phyloP scores from a whole-genome alignment of 2,329 filamentous ascomycete genomes.

The Cladosporium velox region DNA sequence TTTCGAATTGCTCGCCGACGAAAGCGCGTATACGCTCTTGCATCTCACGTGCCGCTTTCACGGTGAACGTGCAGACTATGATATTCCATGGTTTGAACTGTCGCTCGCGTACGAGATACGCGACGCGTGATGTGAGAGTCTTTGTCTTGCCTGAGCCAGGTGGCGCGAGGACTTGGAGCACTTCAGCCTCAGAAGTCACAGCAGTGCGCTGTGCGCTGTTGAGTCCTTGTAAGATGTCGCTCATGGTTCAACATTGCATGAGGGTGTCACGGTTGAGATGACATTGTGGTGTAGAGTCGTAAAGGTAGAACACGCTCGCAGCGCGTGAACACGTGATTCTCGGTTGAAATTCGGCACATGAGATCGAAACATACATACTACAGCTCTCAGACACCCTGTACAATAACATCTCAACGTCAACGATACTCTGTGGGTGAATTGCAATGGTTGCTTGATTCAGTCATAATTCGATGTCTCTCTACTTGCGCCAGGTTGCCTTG shows the following conservation, averaged over 20 bases:
- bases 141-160: slow-evolving; percentile 87
- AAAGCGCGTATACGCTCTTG: slow-evolving; percentile 77
- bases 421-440: not conserved
- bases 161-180: slow-evolving; percentile 63
- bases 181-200: slow-evolving; percentile 62
- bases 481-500: not conserved
- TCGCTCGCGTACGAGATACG: slow-evolving; percentile 75
- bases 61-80: slow-evolving; percentile 94
- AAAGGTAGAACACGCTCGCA: not conserved
- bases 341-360: not conserved
- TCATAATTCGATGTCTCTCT: not conserved
- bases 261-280: not conserved
- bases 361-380: too few species aligned
- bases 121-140: slow-evolving; percentile 88
- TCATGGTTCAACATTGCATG: slow-evolving; percentile 43
- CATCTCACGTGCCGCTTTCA: slow-evolving; percentile 94
- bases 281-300: not conserved
- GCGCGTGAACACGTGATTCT: not conserved
- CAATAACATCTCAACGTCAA: not conserved
- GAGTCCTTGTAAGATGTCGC: slow-evolving; percentile 60
- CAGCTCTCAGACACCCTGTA: not conserved
- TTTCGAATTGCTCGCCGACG: slow-evolving; percentile 76
- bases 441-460: not conserved
- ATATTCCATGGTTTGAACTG: slow-evolving; percentile 80
- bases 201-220: slow-evolving; percentile 66